Evolutionary conservation across 2,329 filamentous ascomycete species (phyloP), one percentile per base, ranked within the genome.

Genomic region (Aspergillus carbonarius): DNA sequence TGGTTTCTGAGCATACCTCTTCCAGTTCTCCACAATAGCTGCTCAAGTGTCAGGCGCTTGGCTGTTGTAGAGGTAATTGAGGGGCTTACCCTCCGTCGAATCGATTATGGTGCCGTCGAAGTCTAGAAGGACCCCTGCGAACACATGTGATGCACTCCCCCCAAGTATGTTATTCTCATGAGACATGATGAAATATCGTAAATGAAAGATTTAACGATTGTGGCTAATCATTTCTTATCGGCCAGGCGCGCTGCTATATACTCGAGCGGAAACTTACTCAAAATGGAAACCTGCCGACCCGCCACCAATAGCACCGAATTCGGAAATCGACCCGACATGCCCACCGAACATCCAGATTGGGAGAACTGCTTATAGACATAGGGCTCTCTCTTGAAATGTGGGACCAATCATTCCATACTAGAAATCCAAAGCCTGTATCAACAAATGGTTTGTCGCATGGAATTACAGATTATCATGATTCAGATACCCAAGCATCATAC

Each of bases 21-120:
- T 47, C 55, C 55, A 57, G 5, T 53, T 53, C 32, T 57, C 49
- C 7, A 53, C 17, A 17, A 57, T 57, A 13, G 55, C 55, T 57
- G 10, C 25, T 27, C 6, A 5, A 5, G 4, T n/a, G 51, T n/a
- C 4, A 44, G 25, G 9, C 18, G 17, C 1, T 34, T 12, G 5
- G 12, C 17, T 10, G 4, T 34, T 10, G 34, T 5, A 3, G 4
- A n/a, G 5, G 9, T 8, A 1, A 1, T 17, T 23, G 6, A 12
- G n/a, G n/a, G 13, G 20, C 23, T n/a, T 32, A 57, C 55, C 48
- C 25, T 57, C 55, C 1, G 55, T 57, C 5, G 55, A 57, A 27
- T 57, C 55, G 2, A 57, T 57, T n/a, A 57, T 57, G 9, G 55
- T 57, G 3, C 55, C 55, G 32, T 57, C 55, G 6, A 57, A 53